phyloP scores from a whole-genome alignment of 192 early-diverging fungal genomes.

The Chytriomyces hyalinus region DNA sequence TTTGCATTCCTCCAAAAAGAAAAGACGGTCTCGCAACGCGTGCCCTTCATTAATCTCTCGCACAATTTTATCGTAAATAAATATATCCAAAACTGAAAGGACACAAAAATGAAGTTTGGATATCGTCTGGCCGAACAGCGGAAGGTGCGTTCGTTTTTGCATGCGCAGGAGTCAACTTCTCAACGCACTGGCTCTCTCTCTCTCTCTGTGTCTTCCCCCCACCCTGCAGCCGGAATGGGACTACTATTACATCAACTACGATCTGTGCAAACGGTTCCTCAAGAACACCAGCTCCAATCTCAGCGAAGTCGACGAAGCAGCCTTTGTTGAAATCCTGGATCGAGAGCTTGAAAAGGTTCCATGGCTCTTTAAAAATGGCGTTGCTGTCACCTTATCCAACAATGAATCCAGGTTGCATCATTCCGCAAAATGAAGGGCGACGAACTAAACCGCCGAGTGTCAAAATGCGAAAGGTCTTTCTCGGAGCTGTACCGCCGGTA shows the following conservation, averaged over 20 bases:
- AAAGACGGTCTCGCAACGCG: too few relatives aligned
- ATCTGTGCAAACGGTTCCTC: constrained; percentile 82
- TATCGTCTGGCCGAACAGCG: constrained; percentile 22
- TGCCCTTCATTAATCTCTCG: too few relatives aligned
- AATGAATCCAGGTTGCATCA: constrained; percentile 46
- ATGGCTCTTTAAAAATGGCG: not conserved
- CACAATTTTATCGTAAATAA: too few relatives aligned
- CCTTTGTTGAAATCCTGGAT: constrained; percentile 85
- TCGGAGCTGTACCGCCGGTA: constrained; percentile 33
- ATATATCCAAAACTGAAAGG: not conserved
- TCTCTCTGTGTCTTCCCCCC: not conserved
- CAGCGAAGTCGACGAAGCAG: constrained; percentile 82
- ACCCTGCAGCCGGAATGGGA: constrained; percentile 15
- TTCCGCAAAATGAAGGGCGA: constrained; percentile 62
- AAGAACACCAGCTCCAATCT: constrained; percentile 70
- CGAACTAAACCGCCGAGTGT: constrained; percentile 54
- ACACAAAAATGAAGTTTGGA: constrained; percentile 32
- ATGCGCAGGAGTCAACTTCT: too few relatives aligned
- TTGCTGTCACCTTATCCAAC: too few relatives aligned
- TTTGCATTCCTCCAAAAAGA: too few relatives aligned
- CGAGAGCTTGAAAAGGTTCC: constrained; percentile 86
- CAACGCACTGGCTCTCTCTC: not conserved
- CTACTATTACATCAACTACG: constrained; percentile 61
- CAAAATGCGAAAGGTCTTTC: constrained; percentile 51
- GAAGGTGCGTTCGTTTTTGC: constrained; percentile 3